These are phyloP conservation scores for Backusella liffmaniae DNA, from an alignment of 192 early-diverging fungal species.

Conservation along the genomic window DNA sequence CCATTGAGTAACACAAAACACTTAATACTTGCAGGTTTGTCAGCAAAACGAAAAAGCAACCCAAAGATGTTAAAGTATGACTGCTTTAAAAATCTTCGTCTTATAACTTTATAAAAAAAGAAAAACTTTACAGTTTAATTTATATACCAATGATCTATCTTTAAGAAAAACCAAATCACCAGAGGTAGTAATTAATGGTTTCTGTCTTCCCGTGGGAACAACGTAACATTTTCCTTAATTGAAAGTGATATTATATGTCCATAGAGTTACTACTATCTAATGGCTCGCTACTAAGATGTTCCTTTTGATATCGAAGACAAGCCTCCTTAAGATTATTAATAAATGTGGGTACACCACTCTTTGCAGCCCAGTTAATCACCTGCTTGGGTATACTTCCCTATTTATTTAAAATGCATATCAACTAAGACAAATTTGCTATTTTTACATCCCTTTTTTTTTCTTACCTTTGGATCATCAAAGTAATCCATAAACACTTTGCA, in stretches of 20 bases:
- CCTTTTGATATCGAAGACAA: conserved; percentile 1
- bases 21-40: conserved; percentile 9
- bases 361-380: conserved; percentile 1
- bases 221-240: not conserved
- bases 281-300: not conserved
- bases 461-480: conserved; percentile 56
- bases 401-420: not conserved
- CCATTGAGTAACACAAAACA: conserved; percentile 1
- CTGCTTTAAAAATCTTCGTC: not conserved
- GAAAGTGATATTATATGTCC: conserved; percentile 1
- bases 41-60: not conserved
- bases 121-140: conserved; percentile 8
- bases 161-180: not conserved
- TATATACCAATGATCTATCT: conserved; percentile 1
- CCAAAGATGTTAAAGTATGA: not conserved
- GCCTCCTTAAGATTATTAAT: not conserved
- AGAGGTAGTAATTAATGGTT: conserved; percentile 8
- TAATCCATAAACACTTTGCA: conserved; percentile 49
- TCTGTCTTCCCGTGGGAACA: not conserved
- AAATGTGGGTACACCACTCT: not conserved
- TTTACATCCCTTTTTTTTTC: not conserved
- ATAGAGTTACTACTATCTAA: not conserved
- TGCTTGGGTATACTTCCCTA: conserved; percentile 9
- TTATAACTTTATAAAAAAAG: conserved; percentile 10
- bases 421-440: not conserved